phyloP scores from a whole-genome alignment of 192 early-diverging fungal species.

The Coemansia furcata region DNA sequence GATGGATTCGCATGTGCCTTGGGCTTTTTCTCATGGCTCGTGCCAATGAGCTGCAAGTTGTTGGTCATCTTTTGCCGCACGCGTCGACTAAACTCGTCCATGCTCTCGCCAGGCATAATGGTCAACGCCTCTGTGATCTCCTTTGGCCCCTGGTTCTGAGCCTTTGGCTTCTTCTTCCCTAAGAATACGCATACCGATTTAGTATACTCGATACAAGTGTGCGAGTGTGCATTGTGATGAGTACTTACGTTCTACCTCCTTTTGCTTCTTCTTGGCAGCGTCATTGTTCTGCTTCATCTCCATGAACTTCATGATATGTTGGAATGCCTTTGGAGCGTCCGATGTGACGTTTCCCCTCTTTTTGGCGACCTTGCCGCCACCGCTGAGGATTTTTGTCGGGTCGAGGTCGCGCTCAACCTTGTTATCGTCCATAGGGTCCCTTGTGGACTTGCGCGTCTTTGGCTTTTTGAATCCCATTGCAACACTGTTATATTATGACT shows the following conservation, averaged over 20 bases:
- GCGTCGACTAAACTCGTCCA: conserved; percentile 33
- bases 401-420: conserved; percentile 34
- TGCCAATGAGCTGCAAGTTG: conserved; percentile 34
- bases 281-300: conserved; percentile 31
- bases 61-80: conserved; percentile 41
- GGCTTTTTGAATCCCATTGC: conserved; percentile 47
- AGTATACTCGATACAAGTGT: background rate
- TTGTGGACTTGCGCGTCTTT: conserved; percentile 25
- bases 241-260: conserved; percentile 2
- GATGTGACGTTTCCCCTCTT: conserved; percentile 7
- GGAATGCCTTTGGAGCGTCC: conserved; percentile 45
- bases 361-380: conserved; percentile 40
- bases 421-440: conserved; percentile 17
- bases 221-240: background rate
- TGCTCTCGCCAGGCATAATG: conserved; percentile 40
- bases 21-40: background rate
- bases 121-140: conserved; percentile 23
- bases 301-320: conserved; percentile 37
- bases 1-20: conserved; percentile 15
- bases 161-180: background rate
- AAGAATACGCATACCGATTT: background rate
- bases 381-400: conserved; percentile 34
- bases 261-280: conserved; percentile 12
- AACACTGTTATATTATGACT: background rate
- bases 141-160: conserved; percentile 3